A percentile compares a stretch with the other conserved stretches of the same genome.
Evolutionary conservation across 179 eudicot genomes (phyloP).

Genomic region (Silene vulgaris): DNA sequence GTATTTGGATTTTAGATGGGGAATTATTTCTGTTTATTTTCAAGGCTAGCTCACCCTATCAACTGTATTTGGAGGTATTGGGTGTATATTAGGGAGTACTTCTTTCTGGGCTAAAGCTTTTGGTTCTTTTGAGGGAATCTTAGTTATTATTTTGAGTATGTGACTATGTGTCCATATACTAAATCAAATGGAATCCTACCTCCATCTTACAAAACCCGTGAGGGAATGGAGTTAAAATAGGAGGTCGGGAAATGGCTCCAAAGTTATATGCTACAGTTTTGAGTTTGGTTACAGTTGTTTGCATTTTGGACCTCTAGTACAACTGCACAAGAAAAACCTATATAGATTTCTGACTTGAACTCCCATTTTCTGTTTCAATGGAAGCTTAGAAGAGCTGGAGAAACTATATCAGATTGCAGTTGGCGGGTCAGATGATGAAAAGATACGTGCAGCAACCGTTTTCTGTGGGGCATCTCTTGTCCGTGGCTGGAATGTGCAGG

Average conservation of each 20-base stretch:
- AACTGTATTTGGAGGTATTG: not conserved
- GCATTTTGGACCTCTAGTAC: slow-evolving; percentile 2
- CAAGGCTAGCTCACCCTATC: not conserved
- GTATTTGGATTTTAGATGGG: not conserved
- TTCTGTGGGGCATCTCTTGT: slow-evolving; percentile 87
- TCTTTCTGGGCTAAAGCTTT: not conserved
- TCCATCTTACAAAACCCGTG: not conserved
- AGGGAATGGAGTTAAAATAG: not conserved
- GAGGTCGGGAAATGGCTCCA: not conserved
- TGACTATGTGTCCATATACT: not conserved
- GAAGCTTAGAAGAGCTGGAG: slow-evolving; percentile 98
- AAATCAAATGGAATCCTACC: not conserved
- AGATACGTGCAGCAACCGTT: slow-evolving; percentile 67
- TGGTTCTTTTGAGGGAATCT: not conserved
- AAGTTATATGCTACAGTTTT: not conserved
- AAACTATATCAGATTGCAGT: slow-evolving; percentile 77
- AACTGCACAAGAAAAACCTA: slow-evolving; percentile 1
- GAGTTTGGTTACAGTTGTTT: not conserved
- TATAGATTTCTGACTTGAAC: slow-evolving; percentile 11
- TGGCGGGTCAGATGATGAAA: slow-evolving; percentile 83
- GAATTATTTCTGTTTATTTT: not conserved
- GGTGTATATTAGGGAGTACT: not conserved
- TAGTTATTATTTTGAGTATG: not conserved
- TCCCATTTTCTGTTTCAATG: slow-evolving; percentile 36
- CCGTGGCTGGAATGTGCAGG: slow-evolving; percentile 97